These are phyloP conservation scores for Cucumis sativus DNA, from an alignment of 306 rosid species.

Conservation along the genomic window DNA sequence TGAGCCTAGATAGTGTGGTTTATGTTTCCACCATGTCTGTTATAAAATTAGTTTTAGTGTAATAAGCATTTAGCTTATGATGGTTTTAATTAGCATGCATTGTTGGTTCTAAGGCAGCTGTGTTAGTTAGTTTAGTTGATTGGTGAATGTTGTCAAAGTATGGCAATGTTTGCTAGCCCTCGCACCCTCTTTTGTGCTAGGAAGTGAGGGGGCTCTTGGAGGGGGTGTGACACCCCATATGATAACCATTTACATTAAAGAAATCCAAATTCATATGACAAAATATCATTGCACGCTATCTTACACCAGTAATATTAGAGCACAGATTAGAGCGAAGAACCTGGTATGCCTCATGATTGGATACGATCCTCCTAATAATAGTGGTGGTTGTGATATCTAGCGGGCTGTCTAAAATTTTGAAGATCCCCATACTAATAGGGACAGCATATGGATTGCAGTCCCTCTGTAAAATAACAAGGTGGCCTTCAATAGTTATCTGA, in stretches of 20 bases:
- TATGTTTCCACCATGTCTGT: too few relatives aligned
- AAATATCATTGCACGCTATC: neutral
- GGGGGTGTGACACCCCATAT: too few relatives aligned
- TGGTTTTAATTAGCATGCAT: too few relatives aligned
- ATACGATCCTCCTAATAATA: conserved; percentile 74
- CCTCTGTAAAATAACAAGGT: conserved; percentile 38
- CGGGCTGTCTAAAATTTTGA: conserved; percentile 66
- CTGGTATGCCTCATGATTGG: conserved; percentile 93
- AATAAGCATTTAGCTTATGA: too few relatives aligned
- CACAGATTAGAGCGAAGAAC: conserved; percentile 18
- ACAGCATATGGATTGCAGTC: conserved; percentile 65
- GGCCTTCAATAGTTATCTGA: conserved; percentile 6
- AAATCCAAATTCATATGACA: neutral
- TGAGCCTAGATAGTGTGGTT: too few relatives aligned
- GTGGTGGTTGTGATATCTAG: conserved; percentile 77
- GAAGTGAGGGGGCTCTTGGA: too few relatives aligned
- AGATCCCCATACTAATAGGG: conserved; percentile 82
- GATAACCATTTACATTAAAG: neutral
- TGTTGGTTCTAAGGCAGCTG: too few relatives aligned
- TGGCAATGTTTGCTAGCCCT: too few relatives aligned
- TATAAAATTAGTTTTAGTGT: too few relatives aligned
- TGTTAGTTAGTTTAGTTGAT: too few relatives aligned
- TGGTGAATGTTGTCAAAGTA: too few relatives aligned
- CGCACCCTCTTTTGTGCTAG: too few relatives aligned
- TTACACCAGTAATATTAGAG: neutral